These are phyloP conservation scores for Phytopythium sindhum DNA, from an alignment of 352 stramenopile genomes.

Conservation along the genomic window DNA sequence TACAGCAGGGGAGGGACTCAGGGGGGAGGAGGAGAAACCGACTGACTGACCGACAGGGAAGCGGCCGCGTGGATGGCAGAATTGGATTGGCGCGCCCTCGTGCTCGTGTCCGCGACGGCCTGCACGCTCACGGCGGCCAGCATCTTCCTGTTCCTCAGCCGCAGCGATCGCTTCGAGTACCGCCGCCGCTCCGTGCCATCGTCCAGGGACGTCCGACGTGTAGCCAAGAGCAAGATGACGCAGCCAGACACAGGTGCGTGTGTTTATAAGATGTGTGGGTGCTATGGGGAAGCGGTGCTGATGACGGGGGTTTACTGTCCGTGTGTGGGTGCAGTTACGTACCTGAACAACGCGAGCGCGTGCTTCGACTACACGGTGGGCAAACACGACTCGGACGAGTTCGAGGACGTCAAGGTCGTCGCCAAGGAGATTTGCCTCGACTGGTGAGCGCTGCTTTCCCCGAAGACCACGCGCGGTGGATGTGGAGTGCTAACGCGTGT, in stretches of 20 bases:
- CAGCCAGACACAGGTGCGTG: slow-evolving; percentile 6
- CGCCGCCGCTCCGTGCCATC: slow-evolving; percentile 12
- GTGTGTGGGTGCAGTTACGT: slow-evolving; percentile 44
- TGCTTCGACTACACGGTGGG: slow-evolving; percentile 74
- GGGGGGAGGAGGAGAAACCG: background rate
- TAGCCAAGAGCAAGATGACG: slow-evolving; percentile 7
- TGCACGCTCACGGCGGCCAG: slow-evolving; percentile 58
- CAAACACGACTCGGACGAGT: slow-evolving; percentile 57
- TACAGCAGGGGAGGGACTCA: background rate
- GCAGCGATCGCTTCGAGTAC: slow-evolving; percentile 13
- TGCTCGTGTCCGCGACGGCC: slow-evolving; percentile 49
- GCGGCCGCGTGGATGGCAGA: slow-evolving; percentile 18
- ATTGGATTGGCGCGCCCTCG: slow-evolving; percentile 48
- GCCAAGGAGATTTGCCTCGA: slow-evolving; percentile 57
- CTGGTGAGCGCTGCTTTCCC: slow-evolving; percentile 46
- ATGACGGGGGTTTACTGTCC: background rate
- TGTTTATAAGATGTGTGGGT: too few relatives aligned
- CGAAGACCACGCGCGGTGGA: too few relatives aligned
- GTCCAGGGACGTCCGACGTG: background rate
- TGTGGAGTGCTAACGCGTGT: too few relatives aligned
- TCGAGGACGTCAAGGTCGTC: slow-evolving; percentile 79
- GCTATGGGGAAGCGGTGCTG: too few relatives aligned
- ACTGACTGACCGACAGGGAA: too few relatives aligned
- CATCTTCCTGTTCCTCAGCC: slow-evolving; percentile 37
- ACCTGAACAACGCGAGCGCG: slow-evolving; percentile 77